Evolutionary conservation across 148 eudicot species (phyloP), one percentile per base, ranked within the genome.

Genomic region (Silene latifolia): DNA sequence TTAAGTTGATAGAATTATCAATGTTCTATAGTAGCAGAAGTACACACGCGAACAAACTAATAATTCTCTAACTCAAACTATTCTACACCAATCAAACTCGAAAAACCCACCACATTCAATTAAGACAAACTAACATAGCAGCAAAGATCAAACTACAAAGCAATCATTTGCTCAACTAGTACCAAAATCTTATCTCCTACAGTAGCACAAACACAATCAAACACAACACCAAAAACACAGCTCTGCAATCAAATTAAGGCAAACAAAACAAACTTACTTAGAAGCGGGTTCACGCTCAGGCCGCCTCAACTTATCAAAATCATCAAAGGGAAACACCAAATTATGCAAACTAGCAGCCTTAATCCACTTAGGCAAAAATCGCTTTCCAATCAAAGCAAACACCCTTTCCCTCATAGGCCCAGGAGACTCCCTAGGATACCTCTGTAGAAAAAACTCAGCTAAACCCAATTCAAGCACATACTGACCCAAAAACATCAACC

Each of bases 321-420:
- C 86, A 84, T 96, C 99, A 85, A 76, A 83, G 24, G 91, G 99
- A 73, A 89, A 96, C 44, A 96, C 85, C 87, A 96, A 80, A 86
- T 96, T 92, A 46, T 90, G 92, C 89, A 96, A 87, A 85, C 94
- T 83, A 83, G 99, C 99, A 69, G 82, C 85, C 76, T 88, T 91
- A 76, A 91, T 85, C 90, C 89, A 89, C 77, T 78, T 85, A 23
- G 97, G 97, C 77, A 89, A 58, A 69, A 67, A 89, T 83, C 85
- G 86, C 82, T 91, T 91, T 80, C 97, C 97, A 82, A 91, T 89
- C 81, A 91, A 82, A 39, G 71, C 93, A 86, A 44, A 91, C 48
- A 89, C 93, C 63, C 97, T 85, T 74, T 91, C 97, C 82, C 97
- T 87, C 97, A 91, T 89, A 0, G 97, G 97, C 7, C 97, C 97